Base-by-base conservation (phyloP, 163 green algal genomes). In the Scenedesmus sp. region DNA sequence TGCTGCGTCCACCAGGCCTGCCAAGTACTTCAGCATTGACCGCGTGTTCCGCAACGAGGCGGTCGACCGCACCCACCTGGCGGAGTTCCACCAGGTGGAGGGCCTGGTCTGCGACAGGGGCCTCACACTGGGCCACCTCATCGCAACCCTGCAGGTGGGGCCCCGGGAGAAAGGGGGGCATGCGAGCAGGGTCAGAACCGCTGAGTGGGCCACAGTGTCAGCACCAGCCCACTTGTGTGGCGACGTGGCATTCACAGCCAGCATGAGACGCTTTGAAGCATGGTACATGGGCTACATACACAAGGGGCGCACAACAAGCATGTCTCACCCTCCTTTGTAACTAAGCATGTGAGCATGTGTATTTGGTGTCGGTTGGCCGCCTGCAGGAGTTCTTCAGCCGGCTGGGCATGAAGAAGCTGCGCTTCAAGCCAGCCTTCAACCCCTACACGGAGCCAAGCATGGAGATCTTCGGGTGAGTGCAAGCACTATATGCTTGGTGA, bases 351-450 rank as follows among this genome's bases (percentile, higher is more conserved):
- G 49, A 20, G 15, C 15, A 56, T 56, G 49, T 56, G 49, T 56
- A n/a, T n/a, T n/a, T n/a, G n/a, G 56, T 68, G 15, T 26, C 16
- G 56, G 3, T 33, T 33, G 33, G 84, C 10, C 35, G 24, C 37
- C 85, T 99, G 70, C 84, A 96, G n/a, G 90, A 98, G 94, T 99
- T 99, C 95, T 99, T 99, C 95, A 93, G 87, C 53, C 95, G 98
- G 22, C 94, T 99, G 72, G 98, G 98, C 40, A 95, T 99, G 80
- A 96, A 94, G 42, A 96, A 99, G 94, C 94, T 99, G 91, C 96
- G 97, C 86, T 99, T 99, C 97, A 99, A 99, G 96, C 98, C 98
- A 51, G 98, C 98, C 20, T 99, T 97, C 96, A 99, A 99, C 96
- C 98, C 98, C 51, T 99, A 99, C 96, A 99, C 98, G 16, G 98